A percentile compares a stretch with the other conserved stretches of the same genome.
These are phyloP conservation scores for Neoboletus magnificus DNA, from an alignment of 768 basidiomycete species.

Conservation along the genomic window DNA sequence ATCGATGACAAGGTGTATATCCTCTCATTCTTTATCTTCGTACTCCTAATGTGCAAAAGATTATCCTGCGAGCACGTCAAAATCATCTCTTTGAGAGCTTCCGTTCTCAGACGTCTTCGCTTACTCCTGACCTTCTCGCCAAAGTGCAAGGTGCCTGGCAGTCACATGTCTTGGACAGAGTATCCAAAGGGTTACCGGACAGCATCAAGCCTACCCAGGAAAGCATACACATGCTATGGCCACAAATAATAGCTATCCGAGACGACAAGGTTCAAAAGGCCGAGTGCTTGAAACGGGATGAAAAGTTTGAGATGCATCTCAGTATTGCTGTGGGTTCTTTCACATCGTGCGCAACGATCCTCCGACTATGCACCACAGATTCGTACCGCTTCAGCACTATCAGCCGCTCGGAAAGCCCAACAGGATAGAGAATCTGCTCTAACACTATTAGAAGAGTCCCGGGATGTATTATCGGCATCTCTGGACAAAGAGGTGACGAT, in stretches of 20 bases:
- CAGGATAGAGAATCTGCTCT: conserved; percentile 44
- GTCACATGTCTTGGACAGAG: conserved; percentile 56
- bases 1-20: conserved; percentile 98
- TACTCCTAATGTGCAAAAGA: conserved; percentile 47
- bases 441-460: conserved; percentile 65
- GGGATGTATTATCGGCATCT: conserved; percentile 69
- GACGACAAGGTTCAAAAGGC: conserved; percentile 62
- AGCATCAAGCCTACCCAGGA: conserved; percentile 46
- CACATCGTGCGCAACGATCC: conserved; percentile 5
- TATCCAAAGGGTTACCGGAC: conserved; percentile 61
- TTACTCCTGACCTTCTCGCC: conserved; percentile 57
- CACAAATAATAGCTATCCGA: conserved; percentile 45
- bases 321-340: conserved; percentile 61
- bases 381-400: conserved; percentile 52
- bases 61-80: conserved; percentile 88
- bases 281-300: conserved; percentile 72
- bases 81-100: conserved; percentile 67
- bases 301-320: conserved; percentile 92
- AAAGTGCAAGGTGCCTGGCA: conserved; percentile 63
- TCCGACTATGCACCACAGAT: conserved; percentile 34
- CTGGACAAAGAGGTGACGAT: conserved; percentile 69
- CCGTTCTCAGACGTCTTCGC: conserved; percentile 45
- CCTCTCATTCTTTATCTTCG: not conserved
- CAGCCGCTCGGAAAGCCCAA: conserved; percentile 45
- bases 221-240: conserved; percentile 53